Evolutionary conservation across 2,329 filamentous ascomycete species (phyloP).

Genomic region (Alternaria brassicae): DNA sequence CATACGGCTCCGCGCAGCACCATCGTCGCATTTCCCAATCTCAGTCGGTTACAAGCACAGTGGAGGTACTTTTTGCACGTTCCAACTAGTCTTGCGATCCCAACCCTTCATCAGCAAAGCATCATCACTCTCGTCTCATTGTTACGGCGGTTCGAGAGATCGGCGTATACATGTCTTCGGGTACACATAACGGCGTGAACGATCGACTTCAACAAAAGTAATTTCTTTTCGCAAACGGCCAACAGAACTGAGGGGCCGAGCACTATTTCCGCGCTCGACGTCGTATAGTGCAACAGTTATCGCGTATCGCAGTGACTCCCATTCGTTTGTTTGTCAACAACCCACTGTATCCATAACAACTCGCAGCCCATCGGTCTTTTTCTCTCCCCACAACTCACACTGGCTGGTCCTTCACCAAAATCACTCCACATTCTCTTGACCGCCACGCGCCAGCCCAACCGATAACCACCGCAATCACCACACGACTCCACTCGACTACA

Average conservation of each 20-base stretch:
- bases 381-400: background rate
- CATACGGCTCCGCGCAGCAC: constrained; percentile 8
- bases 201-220: background rate
- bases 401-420: background rate
- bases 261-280: background rate
- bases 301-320: background rate
- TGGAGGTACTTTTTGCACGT: background rate
- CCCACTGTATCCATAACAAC: background rate
- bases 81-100: constrained; percentile 2
- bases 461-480: background rate
- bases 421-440: background rate
- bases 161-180: background rate
- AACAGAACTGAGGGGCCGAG: background rate
- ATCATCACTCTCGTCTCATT: background rate
- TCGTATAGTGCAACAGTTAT: background rate
- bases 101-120: background rate
- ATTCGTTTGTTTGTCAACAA: constrained; percentile 21
- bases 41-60: constrained; percentile 16
- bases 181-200: background rate
- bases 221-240: constrained; percentile 2
- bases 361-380: background rate
- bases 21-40: constrained; percentile 7
- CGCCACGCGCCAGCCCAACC: background rate
- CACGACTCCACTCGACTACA: background rate
- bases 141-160: background rate